Conservation (phyloP, 148 eudicot species). For the Camellia japonica region DNA sequence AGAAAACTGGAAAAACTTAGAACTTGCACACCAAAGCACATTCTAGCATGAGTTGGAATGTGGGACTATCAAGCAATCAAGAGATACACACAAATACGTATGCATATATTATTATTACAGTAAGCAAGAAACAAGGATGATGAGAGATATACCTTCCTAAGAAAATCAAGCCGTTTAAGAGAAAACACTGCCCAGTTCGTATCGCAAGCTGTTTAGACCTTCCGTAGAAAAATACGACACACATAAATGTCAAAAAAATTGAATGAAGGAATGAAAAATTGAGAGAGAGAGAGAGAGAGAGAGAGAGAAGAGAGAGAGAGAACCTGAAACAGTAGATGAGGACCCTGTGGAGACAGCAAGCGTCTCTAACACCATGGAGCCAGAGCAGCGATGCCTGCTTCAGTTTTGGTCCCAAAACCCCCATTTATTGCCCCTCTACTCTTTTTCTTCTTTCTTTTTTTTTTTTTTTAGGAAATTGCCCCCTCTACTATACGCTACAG, state of each 20-base stretch:
- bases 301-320: not conserved
- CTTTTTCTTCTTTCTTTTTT: no score
- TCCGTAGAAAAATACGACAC: not conserved
- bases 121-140: no score
- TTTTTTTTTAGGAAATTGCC: no score
- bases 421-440: slow-evolving; percentile 5
- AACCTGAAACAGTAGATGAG: slow-evolving; percentile 76
- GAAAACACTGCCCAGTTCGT: slow-evolving; percentile 84
- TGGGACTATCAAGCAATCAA: no score
- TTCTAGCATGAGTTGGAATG: no score
- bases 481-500: no score
- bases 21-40: no score
- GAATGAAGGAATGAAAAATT: not conserved
- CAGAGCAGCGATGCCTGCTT: slow-evolving; percentile 53
- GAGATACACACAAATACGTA: no score
- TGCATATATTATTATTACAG: no score
- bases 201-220: slow-evolving; percentile 73
- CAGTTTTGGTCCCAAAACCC: slow-evolving; percentile 27
- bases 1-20: no score
- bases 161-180: slow-evolving; percentile 82
- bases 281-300: not conserved
- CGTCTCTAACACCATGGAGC: slow-evolving; percentile 71
- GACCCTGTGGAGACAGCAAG: slow-evolving; percentile 80
- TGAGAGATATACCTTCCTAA: slow-evolving; percentile 61
- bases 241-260: not conserved